phyloP scores from a whole-genome alignment of 2,329 filamentous ascomycete species.

The Epichloe gansuensis region DNA sequence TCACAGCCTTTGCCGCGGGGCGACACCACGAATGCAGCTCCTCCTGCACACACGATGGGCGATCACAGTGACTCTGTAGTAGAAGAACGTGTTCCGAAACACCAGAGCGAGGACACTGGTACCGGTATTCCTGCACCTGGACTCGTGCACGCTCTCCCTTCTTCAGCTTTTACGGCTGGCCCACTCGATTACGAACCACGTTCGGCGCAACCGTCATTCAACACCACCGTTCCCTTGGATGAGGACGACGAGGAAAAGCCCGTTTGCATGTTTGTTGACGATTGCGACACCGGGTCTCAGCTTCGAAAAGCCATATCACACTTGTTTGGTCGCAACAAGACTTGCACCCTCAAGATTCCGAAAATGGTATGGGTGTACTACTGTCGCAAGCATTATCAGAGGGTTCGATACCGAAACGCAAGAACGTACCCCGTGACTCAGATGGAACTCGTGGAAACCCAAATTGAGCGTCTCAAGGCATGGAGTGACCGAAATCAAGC shows the following conservation, averaged over 20 bases:
- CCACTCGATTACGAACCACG: background rate
- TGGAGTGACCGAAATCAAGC: conserved; percentile 45
- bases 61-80: background rate
- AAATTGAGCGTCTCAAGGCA: conserved; percentile 48
- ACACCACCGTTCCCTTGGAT: background rate
- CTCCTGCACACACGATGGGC: background rate
- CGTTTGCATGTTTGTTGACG: conserved; percentile 41
- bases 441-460: conserved; percentile 49
- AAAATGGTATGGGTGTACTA: conserved; percentile 60
- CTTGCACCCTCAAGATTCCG: conserved; percentile 59
- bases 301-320: conserved; percentile 69
- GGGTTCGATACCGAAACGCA: conserved; percentile 55
- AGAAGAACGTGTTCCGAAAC: background rate
- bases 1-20: background rate
- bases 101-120: background rate
- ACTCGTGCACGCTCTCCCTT: background rate
- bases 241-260: conserved; percentile 16
- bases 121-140: background rate
- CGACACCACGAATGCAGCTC: background rate
- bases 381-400: conserved; percentile 76
- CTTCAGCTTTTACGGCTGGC: background rate
- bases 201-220: background rate
- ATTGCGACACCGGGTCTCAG: conserved; percentile 48
- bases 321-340: conserved; percentile 74
- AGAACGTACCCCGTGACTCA: conserved; percentile 49